A percentile compares a stretch with the other conserved stretches of the same genome.
Evolutionary conservation across 2,329 filamentous ascomycete species (phyloP).

Genomic region (Curvularia eragrostidis): DNA sequence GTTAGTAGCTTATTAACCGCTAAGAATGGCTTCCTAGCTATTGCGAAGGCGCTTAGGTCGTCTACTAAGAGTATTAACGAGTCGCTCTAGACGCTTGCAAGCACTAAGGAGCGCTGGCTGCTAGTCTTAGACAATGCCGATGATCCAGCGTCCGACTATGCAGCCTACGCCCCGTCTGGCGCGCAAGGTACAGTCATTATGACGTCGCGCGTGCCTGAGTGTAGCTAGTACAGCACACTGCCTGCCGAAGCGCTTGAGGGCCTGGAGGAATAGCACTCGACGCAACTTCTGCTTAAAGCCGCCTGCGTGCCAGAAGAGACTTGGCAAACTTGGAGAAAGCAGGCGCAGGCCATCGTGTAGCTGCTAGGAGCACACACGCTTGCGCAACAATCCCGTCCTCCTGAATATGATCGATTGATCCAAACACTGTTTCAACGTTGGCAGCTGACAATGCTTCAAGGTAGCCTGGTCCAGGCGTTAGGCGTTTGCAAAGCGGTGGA

Average conservation of each 20-base stretch:
- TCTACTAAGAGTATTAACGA: not conserved
- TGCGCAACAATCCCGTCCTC: too few relatives aligned
- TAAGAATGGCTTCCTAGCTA: conserved; percentile 29
- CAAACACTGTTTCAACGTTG: too few relatives aligned
- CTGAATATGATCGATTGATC: too few relatives aligned
- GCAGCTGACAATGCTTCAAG: too few relatives aligned
- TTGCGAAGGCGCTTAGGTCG: conserved; percentile 20
- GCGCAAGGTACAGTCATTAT: conserved; percentile 24
- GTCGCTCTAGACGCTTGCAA: not conserved
- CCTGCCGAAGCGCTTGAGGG: conserved; percentile 19
- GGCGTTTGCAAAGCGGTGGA: too few relatives aligned
- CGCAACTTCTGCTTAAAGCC: too few relatives aligned
- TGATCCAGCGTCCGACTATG: not conserved
- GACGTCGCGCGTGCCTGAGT: conserved; percentile 27
- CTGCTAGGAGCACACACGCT: too few relatives aligned
- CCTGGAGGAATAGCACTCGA: conserved; percentile 7
- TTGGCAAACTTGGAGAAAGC: too few relatives aligned
- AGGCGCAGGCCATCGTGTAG: too few relatives aligned
- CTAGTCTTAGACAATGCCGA: not conserved
- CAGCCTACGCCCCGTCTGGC: conserved; percentile 26
- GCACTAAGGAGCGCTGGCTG: not conserved
- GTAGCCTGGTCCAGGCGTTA: too few relatives aligned
- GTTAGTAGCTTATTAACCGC: conserved; percentile 29
- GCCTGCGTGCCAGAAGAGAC: too few relatives aligned
- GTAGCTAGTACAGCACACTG: conserved; percentile 18